Evolutionary conservation across 1,284 basidiomycete species (phyloP), one percentile per base, ranked within the genome.

Genomic region (Sporisorium reilianum): DNA sequence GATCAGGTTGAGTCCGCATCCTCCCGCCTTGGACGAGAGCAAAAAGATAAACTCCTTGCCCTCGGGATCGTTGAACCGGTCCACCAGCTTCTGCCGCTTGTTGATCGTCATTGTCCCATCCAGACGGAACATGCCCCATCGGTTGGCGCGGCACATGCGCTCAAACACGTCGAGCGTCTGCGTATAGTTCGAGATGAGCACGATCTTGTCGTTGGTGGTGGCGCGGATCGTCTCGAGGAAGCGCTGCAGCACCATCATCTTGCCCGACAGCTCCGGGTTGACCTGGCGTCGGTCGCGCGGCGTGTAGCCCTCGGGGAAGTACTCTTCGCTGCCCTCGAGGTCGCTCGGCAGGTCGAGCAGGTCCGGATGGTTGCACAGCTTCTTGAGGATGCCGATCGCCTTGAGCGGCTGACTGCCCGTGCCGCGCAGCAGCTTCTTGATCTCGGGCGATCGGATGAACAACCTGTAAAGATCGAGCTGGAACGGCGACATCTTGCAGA

Each of bases 1-100:
- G 81, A 99, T 98, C 74, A 99, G 88, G 85, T 99, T 99, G 88
- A 99, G 96, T 83, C 96, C 95, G 81, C 97, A 99, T 78, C 96
- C 96, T 64, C 96, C 96, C 30, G 96, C 96, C 86, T 99, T 99
- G 75, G 93, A 96, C 85, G 93, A 95, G n/a, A 99, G 89, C 63
- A 99, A 87, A 87, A 99, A 99, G 50, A 99, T 89, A 78, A 97
- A 96, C 84, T 99, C 95, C 81, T 94, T 94, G 46, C 93, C 91
- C 60, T 92, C 90, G 0, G 97, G 97, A 85, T 99, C 90, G 84
- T 99, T 99, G 87, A 99, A 99, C 78, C 93, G 90, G 83, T 97
- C 95, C 14, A 99, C 96, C 25, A 98, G 90, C 86, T 98, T 98
- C 85, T 97, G 95, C 28, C 96, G 91, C 86, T 99, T 99, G 77